These are phyloP conservation scores for Cephaloascus fragrans DNA, from an alignment of 805 yeast genomes.

Conservation along the genomic window DNA sequence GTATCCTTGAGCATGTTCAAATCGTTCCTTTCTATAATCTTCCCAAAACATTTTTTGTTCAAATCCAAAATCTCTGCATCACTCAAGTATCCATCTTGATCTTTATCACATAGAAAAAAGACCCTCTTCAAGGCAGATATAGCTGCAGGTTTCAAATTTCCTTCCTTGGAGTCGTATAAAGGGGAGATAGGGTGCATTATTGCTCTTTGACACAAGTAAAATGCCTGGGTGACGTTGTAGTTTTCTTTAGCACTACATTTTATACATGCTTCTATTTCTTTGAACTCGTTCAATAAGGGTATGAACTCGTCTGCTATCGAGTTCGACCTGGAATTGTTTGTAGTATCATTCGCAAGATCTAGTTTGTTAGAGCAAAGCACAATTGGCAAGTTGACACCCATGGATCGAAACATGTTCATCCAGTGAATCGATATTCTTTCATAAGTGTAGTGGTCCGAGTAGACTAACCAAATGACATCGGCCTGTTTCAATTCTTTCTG, in stretches of 20 bases:
- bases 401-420: constrained; percentile 87
- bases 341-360: constrained; percentile 29
- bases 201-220: constrained; percentile 87
- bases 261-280: constrained; percentile 89
- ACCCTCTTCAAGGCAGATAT: constrained; percentile 68
- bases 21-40: constrained; percentile 36
- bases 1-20: constrained; percentile 31
- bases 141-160: constrained; percentile 70
- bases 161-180: constrained; percentile 83
- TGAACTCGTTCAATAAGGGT: constrained; percentile 80
- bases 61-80: constrained; percentile 61
- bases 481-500: constrained; percentile 74
- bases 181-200: constrained; percentile 92
- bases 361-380: constrained; percentile 76
- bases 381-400: constrained; percentile 93
- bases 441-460: constrained; percentile 89
- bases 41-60: constrained; percentile 69
- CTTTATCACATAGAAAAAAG: constrained; percentile 77
- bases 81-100: constrained; percentile 78
- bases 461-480: constrained; percentile 90
- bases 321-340: constrained; percentile 15
- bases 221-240: constrained; percentile 82
- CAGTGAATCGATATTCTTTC: constrained; percentile 88
- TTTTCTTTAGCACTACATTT: constrained; percentile 80
- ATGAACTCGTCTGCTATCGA: constrained; percentile 69